These are phyloP conservation scores for Penicillium crystallinum DNA, from an alignment of 495 filamentous ascomycete genomes.

Conservation along the genomic window DNA sequence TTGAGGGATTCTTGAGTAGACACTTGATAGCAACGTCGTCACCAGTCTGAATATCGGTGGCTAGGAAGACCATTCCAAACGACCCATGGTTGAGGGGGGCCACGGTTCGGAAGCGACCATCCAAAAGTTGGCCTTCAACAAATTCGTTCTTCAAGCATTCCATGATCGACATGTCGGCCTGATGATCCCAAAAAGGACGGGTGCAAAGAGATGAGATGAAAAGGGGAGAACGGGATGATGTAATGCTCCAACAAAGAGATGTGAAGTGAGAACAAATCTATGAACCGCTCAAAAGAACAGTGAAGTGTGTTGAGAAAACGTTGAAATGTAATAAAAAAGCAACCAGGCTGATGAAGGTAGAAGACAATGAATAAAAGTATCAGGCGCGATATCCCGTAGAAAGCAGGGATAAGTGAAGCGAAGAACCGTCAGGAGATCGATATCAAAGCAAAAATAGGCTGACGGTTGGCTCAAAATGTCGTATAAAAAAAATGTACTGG, in stretches of 20 bases:
- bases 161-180: conserved; percentile 50
- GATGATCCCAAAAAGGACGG: conserved; percentile 32
- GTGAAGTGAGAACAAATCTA: conserved; percentile 20
- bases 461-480: conserved; percentile 58
- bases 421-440: conserved; percentile 17
- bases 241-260: conserved; percentile 18
- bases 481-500: conserved; percentile 48
- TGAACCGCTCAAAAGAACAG: conserved; percentile 24
- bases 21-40: conserved; percentile 91
- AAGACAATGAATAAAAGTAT: conserved; percentile 36
- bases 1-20: conserved; percentile 66
- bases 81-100: conserved; percentile 97
- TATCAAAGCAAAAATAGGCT: conserved; percentile 1
- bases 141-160: conserved; percentile 76
- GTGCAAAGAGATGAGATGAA: conserved; percentile 14
- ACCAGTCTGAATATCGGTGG: conserved; percentile 67
- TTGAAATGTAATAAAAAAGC: conserved; percentile 21
- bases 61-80: conserved; percentile 96
- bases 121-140: conserved; percentile 64
- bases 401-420: conserved; percentile 15
- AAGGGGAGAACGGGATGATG: neutral
- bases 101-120: conserved; percentile 83
- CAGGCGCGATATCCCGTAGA: conserved; percentile 29
- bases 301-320: conserved; percentile 38
- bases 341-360: conserved; percentile 37